phyloP scores from a whole-genome alignment of 768 basidiomycete genomes.

The Pisolithus tinctorius region DNA sequence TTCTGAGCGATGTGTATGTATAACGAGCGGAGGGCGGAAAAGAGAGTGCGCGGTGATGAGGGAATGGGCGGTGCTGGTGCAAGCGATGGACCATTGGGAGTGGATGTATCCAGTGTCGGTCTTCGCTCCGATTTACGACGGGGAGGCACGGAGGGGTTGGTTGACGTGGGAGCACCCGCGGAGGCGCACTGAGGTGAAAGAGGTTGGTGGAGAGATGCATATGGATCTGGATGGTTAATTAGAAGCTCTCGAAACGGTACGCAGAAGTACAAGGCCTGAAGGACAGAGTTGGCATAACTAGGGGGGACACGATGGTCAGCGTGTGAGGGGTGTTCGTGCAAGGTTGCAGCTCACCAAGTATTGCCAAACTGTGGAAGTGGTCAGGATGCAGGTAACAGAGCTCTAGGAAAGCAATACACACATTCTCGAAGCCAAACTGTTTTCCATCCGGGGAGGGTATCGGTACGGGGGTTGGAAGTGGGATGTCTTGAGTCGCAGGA shows the following conservation, averaged over 20 bases:
- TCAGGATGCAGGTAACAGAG: conserved; percentile 4
- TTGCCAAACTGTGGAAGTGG: conserved; percentile 75
- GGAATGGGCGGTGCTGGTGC: conserved; percentile 42
- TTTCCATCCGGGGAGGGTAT: conserved; percentile 64
- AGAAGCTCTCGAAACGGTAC: conserved; percentile 88
- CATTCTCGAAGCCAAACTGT: conserved; percentile 96
- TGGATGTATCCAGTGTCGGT: conserved; percentile 29
- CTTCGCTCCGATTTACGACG: conserved; percentile 59
- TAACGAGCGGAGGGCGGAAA: conserved; percentile 90
- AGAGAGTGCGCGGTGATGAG: conserved; percentile 64
- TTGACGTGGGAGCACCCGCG: conserved; percentile 17
- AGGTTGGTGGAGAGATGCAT: conserved; percentile 31
- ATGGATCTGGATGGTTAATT: conserved; percentile 57
- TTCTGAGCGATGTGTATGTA: conserved; percentile 79
- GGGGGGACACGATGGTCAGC: conserved; percentile 15
- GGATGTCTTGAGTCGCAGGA: conserved; percentile 17
- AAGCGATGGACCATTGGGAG: conserved; percentile 19
- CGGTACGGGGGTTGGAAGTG: conserved; percentile 26
- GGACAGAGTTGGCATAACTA: conserved; percentile 97
- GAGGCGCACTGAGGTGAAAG: conserved; percentile 16
- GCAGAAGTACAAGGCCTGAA: conserved; percentile 96
- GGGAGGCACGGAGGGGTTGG: conserved; percentile 18
- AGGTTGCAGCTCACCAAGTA: conserved; percentile 61
- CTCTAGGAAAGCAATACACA: conserved; percentile 36
- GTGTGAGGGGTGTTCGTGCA: conserved; percentile 1